A percentile compares a stretch with the other conserved stretches of the same genome.
phyloP scores from a whole-genome alignment of 2,329 filamentous ascomycete genomes.

The Pleoardoris graminearum region DNA sequence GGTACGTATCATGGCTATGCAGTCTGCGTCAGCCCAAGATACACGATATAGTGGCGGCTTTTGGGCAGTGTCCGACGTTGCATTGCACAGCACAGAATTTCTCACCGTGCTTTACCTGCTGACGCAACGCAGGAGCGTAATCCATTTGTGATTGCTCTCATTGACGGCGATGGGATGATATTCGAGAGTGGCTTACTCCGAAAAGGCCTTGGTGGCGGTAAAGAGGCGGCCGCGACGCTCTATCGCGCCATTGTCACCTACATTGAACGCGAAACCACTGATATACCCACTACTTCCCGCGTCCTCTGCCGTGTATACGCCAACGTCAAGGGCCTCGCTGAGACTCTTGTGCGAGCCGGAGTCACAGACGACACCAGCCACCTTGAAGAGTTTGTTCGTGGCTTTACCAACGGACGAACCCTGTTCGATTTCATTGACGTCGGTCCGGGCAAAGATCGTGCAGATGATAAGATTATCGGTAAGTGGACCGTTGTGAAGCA shows the following conservation, averaged over 20 bases:
- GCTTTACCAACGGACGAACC: slow-evolving; percentile 57
- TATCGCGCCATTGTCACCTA: slow-evolving; percentile 50
- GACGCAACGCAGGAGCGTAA: slow-evolving; percentile 50
- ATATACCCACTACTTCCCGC: slow-evolving; percentile 49
- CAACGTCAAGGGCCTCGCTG: slow-evolving; percentile 56
- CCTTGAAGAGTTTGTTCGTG: slow-evolving; percentile 58
- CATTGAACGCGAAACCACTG: slow-evolving; percentile 39
- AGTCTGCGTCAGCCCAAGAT: too few species aligned
- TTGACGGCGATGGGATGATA: slow-evolving; percentile 61
- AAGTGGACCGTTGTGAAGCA: slow-evolving; percentile 28
- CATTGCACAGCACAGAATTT: too few species aligned
- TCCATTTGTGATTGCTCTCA: slow-evolving; percentile 57
- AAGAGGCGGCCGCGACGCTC: slow-evolving; percentile 56
- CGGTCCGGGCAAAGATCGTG: slow-evolving; percentile 51
- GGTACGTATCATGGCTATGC: too few species aligned
- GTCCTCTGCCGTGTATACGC: slow-evolving; percentile 59
- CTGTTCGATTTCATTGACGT: slow-evolving; percentile 53
- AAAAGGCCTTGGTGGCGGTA: slow-evolving; percentile 57
- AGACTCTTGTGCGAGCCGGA: slow-evolving; percentile 53
- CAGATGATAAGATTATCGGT: slow-evolving; percentile 54
- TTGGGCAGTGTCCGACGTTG: not conserved
- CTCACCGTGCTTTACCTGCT: too few species aligned
- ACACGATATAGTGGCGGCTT: too few species aligned
- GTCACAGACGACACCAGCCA: slow-evolving; percentile 47
- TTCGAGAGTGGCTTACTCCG: slow-evolving; percentile 57